These are phyloP conservation scores for Ustilago trichophora DNA, from an alignment of 1,284 basidiomycete species.

Conservation along the genomic window DNA sequence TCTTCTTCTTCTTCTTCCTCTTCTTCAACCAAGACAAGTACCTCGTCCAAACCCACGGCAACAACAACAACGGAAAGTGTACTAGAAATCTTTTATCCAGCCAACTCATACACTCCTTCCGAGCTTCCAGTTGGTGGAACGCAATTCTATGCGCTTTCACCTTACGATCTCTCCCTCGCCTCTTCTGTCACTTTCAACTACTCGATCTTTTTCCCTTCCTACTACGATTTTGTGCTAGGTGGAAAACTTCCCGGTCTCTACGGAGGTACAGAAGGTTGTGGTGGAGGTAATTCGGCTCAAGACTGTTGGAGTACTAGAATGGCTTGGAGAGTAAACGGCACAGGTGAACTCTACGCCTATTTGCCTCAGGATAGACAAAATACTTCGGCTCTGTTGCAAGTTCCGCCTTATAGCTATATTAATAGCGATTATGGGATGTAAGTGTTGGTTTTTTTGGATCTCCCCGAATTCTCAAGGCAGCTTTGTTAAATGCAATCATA, in stretches of 20 bases:
- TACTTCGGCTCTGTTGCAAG: constrained; percentile 8
- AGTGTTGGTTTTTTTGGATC: too few relatives aligned
- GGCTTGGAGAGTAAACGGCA: constrained; percentile 66
- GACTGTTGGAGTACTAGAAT: constrained; percentile 67
- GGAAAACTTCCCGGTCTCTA: constrained; percentile 69
- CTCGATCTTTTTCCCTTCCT: constrained; percentile 65
- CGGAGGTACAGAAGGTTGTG: constrained; percentile 67
- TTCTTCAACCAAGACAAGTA: too few relatives aligned
- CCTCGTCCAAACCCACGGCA: background rate
- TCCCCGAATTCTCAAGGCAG: too few relatives aligned
- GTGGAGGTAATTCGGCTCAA: constrained; percentile 67
- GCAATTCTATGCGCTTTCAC: constrained; percentile 23
- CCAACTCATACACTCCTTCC: constrained; percentile 56
- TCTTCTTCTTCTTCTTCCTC: background rate
- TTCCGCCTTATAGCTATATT: constrained; percentile 32
- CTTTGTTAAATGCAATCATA: too few relatives aligned
- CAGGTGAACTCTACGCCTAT: constrained; percentile 72
- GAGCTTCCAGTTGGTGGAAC: constrained; percentile 57
- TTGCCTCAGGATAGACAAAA: constrained; percentile 41
- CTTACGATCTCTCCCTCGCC: constrained; percentile 12
- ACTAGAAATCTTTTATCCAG: constrained; percentile 66
- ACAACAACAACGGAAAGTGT: background rate
- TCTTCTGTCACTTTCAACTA: constrained; percentile 53
- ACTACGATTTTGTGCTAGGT: constrained; percentile 67
- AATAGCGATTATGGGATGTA: constrained; percentile 47